Conservation (phyloP, 208 protist genomes). For the Leishmania guyanensis region DNA sequence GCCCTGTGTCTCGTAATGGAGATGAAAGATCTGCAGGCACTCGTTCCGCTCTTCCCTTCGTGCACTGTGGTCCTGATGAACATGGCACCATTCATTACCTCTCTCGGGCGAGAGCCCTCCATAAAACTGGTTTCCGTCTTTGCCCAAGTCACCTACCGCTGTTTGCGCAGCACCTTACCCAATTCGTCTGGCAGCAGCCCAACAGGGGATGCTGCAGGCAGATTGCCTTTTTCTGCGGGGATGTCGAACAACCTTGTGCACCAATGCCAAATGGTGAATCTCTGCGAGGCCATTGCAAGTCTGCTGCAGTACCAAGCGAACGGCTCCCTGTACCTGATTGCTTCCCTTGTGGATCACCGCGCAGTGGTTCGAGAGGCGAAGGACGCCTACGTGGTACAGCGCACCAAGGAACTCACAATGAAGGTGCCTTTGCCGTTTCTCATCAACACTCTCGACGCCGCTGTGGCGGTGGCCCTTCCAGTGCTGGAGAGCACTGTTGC, state of each 20-base stretch:
- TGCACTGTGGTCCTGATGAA: slow-evolving; percentile 84
- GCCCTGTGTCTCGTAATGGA: slow-evolving; percentile 67
- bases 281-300: slow-evolving; percentile 74
- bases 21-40: slow-evolving; percentile 37
- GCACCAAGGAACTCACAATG: slow-evolving; percentile 22
- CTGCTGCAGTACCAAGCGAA: slow-evolving; percentile 73
- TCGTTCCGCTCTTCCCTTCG: slow-evolving; percentile 58
- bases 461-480: slow-evolving; percentile 50
- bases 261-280: slow-evolving; percentile 53
- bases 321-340: slow-evolving; percentile 54
- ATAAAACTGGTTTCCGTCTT: slow-evolving; percentile 61
- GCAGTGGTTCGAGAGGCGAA: slow-evolving; percentile 45
- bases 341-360: slow-evolving; percentile 56
- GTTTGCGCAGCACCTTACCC: slow-evolving; percentile 25
- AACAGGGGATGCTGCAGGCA: background rate
- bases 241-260: slow-evolving; percentile 11
- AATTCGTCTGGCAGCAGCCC: background rate
- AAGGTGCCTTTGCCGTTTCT: slow-evolving; percentile 48
- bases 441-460: slow-evolving; percentile 60
- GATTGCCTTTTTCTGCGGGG: background rate
- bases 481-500: slow-evolving; percentile 39
- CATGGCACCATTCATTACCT: slow-evolving; percentile 85
- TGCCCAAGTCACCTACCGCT: slow-evolving; percentile 43
- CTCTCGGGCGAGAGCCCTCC: slow-evolving; percentile 42
- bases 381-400: slow-evolving; percentile 39